Evolutionary conservation across 1,284 basidiomycete genomes (phyloP), one percentile per base, ranked within the genome.

Genomic region (Termitomyces sp.): DNA sequence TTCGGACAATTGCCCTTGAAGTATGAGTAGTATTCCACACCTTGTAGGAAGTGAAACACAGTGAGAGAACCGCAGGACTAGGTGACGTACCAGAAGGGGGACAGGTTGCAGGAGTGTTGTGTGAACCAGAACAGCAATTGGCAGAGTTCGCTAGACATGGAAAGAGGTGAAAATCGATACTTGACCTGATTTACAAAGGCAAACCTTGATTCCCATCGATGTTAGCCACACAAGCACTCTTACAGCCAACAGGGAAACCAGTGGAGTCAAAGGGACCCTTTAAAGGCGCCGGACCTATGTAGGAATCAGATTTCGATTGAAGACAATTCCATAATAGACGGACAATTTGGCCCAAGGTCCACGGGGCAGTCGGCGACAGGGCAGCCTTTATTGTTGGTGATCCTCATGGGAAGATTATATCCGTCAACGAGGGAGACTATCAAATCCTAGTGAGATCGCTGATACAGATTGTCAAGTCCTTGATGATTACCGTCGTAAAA

Each of bases 221-320:
- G 60, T 82, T 81, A 12, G 82, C 82, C 1, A 61, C 38, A 66
- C 84, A 87, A 1, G 84, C 79, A 50, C 76, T 79, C 65, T 79
- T 80, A 71, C 84, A 86, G 4, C 83, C 84, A 1, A 84, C 76
- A 6, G 78, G 74, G 64, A 76, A 75, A 5, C 84, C 83, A 31
- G 68, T 65, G 5, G 75, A 68, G 64, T 84, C 80, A 58, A 68
- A 78, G 0, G 82, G 82, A 6, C 82, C 83, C 59, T 76, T 74
- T 42, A 84, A 68, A 4, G 69, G 61, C 17, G 71, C 66, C 34
- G 83, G 84, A 60, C 81, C 80, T 82, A 50, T 2, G n/a, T 21
- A 24, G 13, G 31, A 13, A 38, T 54, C 9, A 52, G 21, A 17
- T 51, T 10, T 3, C n/a, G 9, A 30, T 5, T 12, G 5, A 40